Conservation (phyloP, 129 eudicot genomes). For the Escallonia rubra region DNA sequence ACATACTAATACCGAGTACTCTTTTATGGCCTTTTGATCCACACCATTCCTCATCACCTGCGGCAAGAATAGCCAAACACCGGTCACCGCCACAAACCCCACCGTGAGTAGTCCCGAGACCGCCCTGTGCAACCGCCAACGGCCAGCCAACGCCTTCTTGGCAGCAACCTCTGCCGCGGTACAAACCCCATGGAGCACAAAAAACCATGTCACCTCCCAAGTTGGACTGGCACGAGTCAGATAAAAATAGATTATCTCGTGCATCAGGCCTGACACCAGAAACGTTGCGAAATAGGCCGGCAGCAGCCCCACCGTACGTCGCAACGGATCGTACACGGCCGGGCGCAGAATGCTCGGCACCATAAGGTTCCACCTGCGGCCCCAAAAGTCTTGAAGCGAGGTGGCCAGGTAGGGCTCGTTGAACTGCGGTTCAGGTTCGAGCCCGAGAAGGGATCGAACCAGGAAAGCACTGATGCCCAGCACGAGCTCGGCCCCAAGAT, state of each 20-base stretch:
- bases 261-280: conserved; percentile 63
- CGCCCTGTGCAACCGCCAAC: conserved; percentile 30
- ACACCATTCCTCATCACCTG: conserved; percentile 32
- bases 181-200: conserved; percentile 53
- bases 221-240: conserved; percentile 44
- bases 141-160: conserved; percentile 33
- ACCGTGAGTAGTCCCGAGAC: conserved; percentile 48
- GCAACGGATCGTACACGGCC: conserved; percentile 38
- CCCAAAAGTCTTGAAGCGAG: conserved; percentile 75
- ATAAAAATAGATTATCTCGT: conserved; percentile 46
- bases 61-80: conserved; percentile 59
- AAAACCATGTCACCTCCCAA: conserved; percentile 75
- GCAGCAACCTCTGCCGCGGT: conserved; percentile 41
- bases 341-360: conserved; percentile 50
- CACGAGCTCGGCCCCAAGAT: conserved; percentile 39
- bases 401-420: conserved; percentile 61
- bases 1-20: not conserved
- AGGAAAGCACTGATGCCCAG: conserved; percentile 40
- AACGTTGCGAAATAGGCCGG: conserved; percentile 42
- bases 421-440: conserved; percentile 58
- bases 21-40: not conserved
- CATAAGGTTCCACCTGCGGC: conserved; percentile 76
- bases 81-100: conserved; percentile 55
- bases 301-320: conserved; percentile 7
- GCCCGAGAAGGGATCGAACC: conserved; percentile 28